Percentiles rank a stretch among this genome's conserved stretches.
phyloP scores from a whole-genome alignment of 495 filamentous ascomycete genomes.

The Mycothermus thermophilus region DNA sequence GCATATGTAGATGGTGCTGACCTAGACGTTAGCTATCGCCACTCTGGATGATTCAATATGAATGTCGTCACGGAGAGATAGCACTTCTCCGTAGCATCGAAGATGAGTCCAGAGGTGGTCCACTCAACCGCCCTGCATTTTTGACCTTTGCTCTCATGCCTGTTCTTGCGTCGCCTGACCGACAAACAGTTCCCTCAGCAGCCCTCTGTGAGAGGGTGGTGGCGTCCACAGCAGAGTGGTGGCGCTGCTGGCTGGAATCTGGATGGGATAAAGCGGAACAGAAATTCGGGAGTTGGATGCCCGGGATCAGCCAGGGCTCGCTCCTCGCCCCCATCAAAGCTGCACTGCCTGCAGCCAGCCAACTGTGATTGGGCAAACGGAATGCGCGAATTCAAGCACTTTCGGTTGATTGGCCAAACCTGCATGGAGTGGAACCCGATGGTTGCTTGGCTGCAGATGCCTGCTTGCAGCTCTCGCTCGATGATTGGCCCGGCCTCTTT shows the following conservation, averaged over 20 bases:
- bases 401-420: slow-evolving; percentile 7
- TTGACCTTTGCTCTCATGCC: too few species aligned
- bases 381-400: slow-evolving; percentile 1
- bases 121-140: too few species aligned
- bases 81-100: too few species aligned
- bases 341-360: not conserved
- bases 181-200: too few species aligned
- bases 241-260: not conserved
- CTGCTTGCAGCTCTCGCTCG: not conserved
- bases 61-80: too few species aligned
- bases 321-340: not conserved
- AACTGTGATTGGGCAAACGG: not conserved
- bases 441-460: slow-evolving; percentile 1
- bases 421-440: not conserved
- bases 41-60: too few species aligned
- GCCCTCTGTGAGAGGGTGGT: too few species aligned
- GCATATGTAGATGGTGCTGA: too few species aligned
- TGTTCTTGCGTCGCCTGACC: too few species aligned
- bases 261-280: not conserved
- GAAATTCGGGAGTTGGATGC: too few species aligned
- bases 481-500: slow-evolving; percentile 1
- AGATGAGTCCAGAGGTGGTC: too few species aligned
- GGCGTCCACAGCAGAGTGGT: not conserved
- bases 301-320: not conserved
- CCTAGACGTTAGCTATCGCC: too few species aligned